These are phyloP conservation scores for Boletus subparvulus DNA, from an alignment of 768 basidiomycete genomes.

Conservation along the genomic window DNA sequence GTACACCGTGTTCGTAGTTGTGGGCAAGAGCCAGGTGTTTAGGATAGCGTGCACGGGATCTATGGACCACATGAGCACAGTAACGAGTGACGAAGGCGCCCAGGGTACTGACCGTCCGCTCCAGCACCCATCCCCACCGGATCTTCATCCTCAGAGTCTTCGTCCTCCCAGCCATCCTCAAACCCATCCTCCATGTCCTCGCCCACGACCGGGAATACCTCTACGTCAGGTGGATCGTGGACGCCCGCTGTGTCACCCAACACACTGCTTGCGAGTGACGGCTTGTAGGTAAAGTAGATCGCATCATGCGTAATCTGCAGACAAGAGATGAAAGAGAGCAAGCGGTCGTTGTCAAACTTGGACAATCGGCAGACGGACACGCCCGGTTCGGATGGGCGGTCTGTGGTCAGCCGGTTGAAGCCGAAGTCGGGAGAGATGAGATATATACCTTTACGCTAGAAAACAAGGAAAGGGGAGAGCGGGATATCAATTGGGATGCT, in stretches of 20 bases:
- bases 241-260: not conserved
- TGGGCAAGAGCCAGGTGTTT: constrained; percentile 24
- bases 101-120: constrained; percentile 13
- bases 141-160: constrained; percentile 16
- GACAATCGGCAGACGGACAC: constrained; percentile 23
- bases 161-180: constrained; percentile 16
- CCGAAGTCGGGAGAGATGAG: constrained; percentile 25
- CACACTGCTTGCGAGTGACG: not conserved
- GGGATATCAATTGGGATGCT: not conserved
- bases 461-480: not conserved
- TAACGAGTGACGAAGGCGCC: not conserved
- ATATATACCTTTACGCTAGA: constrained; percentile 26
- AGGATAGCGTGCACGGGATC: constrained; percentile 14
- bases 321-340: constrained; percentile 41
- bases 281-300: constrained; percentile 43
- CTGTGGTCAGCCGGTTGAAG: constrained; percentile 23
- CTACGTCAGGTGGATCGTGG: not conserved
- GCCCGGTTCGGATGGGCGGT: constrained; percentile 34
- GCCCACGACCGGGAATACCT: not conserved
- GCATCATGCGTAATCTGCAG: constrained; percentile 56
- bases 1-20: constrained; percentile 24
- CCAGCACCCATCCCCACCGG: not conserved
- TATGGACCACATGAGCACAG: constrained; percentile 8
- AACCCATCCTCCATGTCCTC: constrained; percentile 13
- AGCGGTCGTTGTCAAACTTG: constrained; percentile 14